phyloP scores from a whole-genome alignment of 2,329 filamentous ascomycete species.

The Epichloe bromicola region DNA sequence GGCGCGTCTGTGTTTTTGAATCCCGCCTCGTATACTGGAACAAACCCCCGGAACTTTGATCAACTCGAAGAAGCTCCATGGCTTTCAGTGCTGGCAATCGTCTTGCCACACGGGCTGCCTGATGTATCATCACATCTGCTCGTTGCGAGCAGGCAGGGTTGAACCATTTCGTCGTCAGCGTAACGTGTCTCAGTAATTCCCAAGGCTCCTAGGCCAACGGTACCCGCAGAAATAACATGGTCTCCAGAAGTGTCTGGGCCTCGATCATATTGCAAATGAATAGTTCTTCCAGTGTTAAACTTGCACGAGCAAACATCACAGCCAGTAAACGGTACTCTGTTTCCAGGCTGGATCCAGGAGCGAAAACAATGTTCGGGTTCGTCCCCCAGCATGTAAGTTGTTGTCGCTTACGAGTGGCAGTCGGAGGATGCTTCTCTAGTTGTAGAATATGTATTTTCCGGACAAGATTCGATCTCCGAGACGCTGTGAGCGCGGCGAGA shows the following conservation, averaged over 20 bases:
- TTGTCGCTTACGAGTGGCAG: neutral
- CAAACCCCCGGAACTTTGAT: neutral
- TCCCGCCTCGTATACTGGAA: neutral
- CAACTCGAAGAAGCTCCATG: neutral
- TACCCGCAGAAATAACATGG: neutral
- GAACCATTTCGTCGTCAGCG: neutral
- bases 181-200: neutral
- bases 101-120: neutral
- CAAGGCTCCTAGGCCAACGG: neutral
- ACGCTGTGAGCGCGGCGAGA: neutral
- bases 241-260: neutral
- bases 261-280: neutral
- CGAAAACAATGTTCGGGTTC: neutral
- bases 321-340: neutral
- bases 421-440: neutral
- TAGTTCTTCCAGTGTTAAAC: neutral
- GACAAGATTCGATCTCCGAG: neutral
- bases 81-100: neutral
- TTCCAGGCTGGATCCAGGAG: neutral
- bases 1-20: neutral
- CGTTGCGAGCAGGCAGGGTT: neutral
- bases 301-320: neutral
- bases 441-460: neutral
- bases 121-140: neutral
- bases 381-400: neutral